These are phyloP conservation scores for Salicornia ramosissima DNA, from an alignment of 148 eudicot genomes.

Conservation along the genomic window DNA sequence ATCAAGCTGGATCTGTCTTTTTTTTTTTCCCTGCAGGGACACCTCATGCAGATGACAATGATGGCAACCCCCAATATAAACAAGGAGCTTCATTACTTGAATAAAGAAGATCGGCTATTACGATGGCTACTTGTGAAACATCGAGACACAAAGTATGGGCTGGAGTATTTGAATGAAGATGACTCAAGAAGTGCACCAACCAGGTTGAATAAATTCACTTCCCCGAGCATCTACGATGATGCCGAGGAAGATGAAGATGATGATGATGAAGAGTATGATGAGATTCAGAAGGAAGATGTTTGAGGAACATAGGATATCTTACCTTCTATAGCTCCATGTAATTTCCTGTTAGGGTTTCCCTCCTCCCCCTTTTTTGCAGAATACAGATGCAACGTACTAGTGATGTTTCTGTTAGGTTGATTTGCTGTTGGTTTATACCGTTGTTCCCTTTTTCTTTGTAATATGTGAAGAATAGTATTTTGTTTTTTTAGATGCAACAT, in stretches of 20 bases:
- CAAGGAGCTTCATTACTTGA: conserved; percentile 77
- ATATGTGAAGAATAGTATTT: too few relatives aligned
- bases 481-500: too few relatives aligned
- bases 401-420: too few relatives aligned
- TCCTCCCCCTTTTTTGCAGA: too few relatives aligned
- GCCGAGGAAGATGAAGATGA: conserved; percentile 36
- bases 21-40: conserved; percentile 41
- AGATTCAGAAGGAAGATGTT: conserved; percentile 19
- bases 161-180: conserved; percentile 29
- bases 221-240: conserved; percentile 27
- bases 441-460: too few relatives aligned
- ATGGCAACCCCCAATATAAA: conserved; percentile 89
- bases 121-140: conserved; percentile 90
- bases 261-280: conserved; percentile 37
- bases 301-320: neutral
- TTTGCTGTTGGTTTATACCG: too few relatives aligned
- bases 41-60: conserved; percentile 90
- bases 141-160: conserved; percentile 46
- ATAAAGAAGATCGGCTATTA: conserved; percentile 87
- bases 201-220: conserved; percentile 22
- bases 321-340: too few relatives aligned
- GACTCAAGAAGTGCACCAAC: conserved; percentile 27
- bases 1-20: neutral
- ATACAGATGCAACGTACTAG: too few relatives aligned
- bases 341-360: too few relatives aligned